Conservation (phyloP, 257 asterid genomes). For the Marsdenia floribunda region DNA sequence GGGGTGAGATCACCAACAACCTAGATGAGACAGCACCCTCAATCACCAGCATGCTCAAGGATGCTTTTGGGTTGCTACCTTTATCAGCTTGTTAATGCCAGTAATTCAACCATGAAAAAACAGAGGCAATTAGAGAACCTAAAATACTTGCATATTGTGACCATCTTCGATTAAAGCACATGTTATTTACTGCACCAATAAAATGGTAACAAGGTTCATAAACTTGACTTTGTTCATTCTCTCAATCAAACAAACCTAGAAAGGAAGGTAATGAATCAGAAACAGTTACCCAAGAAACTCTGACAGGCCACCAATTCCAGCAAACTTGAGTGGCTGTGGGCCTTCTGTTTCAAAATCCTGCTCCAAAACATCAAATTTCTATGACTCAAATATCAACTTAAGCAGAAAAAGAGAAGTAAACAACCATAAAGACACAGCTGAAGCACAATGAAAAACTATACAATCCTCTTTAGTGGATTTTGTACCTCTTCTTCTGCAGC, state of each 20-base stretch:
- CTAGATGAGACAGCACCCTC: neutral
- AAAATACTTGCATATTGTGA: slow-evolving; percentile 2
- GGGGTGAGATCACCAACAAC: neutral
- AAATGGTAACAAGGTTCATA: neutral
- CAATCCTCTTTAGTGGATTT: neutral
- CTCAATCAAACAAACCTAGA: neutral
- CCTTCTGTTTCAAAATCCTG: slow-evolving; percentile 96
- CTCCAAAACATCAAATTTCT: slow-evolving; percentile 15
- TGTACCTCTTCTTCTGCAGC: slow-evolving; percentile 90
- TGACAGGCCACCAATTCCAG: slow-evolving; percentile 98
- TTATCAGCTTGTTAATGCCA: neutral
- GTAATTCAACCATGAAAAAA: neutral
- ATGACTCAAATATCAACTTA: neutral
- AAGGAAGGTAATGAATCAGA: slow-evolving; percentile 8
- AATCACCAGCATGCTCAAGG: neutral
- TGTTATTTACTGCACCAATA: neutral
- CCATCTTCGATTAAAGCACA: neutral
- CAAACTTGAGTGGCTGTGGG: slow-evolving; percentile 79
- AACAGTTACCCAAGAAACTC: slow-evolving; percentile 81
- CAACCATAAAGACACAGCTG: slow-evolving; percentile 1
- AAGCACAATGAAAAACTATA: neutral
- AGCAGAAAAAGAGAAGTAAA: slow-evolving; percentile 9
- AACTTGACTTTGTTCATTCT: neutral
- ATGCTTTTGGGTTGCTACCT: neutral
- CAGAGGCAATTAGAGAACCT: neutral